These are phyloP conservation scores for Calonectria hawksworthii DNA, from an alignment of 2,329 filamentous ascomycete genomes.

Conservation along the genomic window DNA sequence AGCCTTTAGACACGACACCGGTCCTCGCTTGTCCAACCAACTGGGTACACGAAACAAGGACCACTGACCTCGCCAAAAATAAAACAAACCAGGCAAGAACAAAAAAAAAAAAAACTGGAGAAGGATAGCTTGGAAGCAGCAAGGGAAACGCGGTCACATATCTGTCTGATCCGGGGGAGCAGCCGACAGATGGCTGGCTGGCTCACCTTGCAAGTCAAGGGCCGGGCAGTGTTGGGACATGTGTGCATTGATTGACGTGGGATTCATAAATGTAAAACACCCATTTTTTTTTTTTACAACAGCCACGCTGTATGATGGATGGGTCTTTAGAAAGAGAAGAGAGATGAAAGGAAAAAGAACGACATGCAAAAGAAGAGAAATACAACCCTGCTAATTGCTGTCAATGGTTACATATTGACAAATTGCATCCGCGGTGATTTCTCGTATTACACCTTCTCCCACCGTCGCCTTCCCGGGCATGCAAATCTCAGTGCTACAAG, in stretches of 20 bases:
- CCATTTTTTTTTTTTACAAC: neutral
- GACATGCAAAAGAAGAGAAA: neutral
- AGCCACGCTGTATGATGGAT: neutral
- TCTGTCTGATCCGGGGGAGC: neutral
- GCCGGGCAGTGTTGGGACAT: neutral
- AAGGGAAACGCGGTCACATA: neutral
- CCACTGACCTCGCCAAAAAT: neutral
- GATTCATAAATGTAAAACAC: neutral
- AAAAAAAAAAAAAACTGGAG: neutral
- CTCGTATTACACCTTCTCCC: neutral
- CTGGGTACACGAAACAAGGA: neutral
- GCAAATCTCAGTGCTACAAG: neutral
- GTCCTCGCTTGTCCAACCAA: neutral
- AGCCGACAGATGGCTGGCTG: neutral
- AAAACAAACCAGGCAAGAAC: neutral
- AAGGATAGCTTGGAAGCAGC: neutral
- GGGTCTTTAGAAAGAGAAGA: neutral
- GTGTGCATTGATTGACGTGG: neutral
- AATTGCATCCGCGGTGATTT: neutral
- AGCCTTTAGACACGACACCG: neutral
- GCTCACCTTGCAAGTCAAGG: neutral
- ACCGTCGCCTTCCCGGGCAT: neutral
- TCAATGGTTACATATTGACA: neutral
- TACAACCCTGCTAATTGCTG: neutral
- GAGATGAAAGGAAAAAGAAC: neutral